Base-by-base conservation (phyloP, 805 yeast genomes). In the Saccharomycopsis javanensis region DNA sequence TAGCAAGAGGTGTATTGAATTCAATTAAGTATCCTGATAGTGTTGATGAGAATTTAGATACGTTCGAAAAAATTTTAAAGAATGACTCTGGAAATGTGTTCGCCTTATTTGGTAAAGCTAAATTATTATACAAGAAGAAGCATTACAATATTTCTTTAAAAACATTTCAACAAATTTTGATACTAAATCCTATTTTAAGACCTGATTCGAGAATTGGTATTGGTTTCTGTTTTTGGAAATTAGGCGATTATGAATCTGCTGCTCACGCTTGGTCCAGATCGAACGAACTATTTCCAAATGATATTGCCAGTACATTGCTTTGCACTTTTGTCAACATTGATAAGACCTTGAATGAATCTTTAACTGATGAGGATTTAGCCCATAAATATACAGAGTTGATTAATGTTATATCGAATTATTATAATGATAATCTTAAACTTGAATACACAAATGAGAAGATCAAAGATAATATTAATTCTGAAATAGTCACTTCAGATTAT, bases 161-260 rank as follows among this genome's bases (percentile, higher is more conserved):
- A 67, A 69, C 87, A 33, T 94, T 88, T 71, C 99, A 94, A 74
- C 86, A 85, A 62, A 83, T 87, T 6, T 74, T 94, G 62, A 77
- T 84, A 34, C 75, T 83, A 53, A 84, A 89, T 61, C 97, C 97
- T 1, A 68, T 85, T 37, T 72, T 86, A 63, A 79, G 79, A 63
- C 97, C 98, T 4, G 97, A 92, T 71, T 95, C 97, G 18, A 78
- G 99, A 69, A 79, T 94, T 60, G 99, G 98, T 30, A 81, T 92
- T 60, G 99, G 99, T 35, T 73, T 94, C 62, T 91, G 97, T 69
- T 92, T 84, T 67, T 94, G 97, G 97, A 80, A 80, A 60, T 73
- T 94, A 60, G 85, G 85, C 55, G 96, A 88, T 68, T 79, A 80
- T 61, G 79, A 78, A 54, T 79, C 88, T 73, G 98, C 99, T 0